These are phyloP conservation scores for Panellus pusillus DNA, from an alignment of 768 basidiomycete species.

Conservation along the genomic window DNA sequence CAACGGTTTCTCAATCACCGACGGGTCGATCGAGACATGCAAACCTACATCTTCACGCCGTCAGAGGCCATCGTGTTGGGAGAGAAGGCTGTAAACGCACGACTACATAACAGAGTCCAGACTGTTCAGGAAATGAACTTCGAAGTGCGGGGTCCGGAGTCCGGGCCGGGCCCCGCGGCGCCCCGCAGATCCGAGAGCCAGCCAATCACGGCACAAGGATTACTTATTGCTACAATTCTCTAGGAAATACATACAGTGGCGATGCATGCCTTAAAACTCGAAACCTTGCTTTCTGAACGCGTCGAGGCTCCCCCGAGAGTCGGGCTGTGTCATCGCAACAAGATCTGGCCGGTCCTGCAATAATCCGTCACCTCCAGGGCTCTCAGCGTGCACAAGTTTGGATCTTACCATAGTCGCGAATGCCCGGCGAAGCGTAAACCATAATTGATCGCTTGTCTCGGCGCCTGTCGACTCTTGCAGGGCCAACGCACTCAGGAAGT, in stretches of 20 bases:
- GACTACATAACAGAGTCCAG: too few relatives aligned
- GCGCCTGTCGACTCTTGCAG: constrained; percentile 72
- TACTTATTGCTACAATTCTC: constrained; percentile 3
- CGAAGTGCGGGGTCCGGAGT: constrained; percentile 5
- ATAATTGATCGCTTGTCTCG: constrained; percentile 81
- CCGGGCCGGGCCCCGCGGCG: constrained; percentile 1
- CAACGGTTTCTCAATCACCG: neutral
- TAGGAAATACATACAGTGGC: too few relatives aligned
- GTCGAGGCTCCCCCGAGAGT: constrained; percentile 61
- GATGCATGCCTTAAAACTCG: constrained; percentile 62
- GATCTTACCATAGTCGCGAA: constrained; percentile 73
- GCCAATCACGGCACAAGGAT: neutral
- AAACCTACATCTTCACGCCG: constrained; percentile 59
- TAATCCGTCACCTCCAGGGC: neutral
- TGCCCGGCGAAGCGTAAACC: constrained; percentile 85
- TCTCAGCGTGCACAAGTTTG: neutral
- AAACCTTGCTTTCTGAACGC: constrained; percentile 83
- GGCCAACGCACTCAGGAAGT: constrained; percentile 82
- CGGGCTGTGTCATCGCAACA: constrained; percentile 69
- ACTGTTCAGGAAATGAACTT: neutral
- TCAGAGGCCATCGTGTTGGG: constrained; percentile 43
- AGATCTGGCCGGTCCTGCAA: constrained; percentile 77
- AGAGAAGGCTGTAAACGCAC: neutral
- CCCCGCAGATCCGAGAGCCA: constrained; percentile 4
- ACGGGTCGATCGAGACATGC: neutral